Base-by-base conservation (phyloP, 2,329 filamentous ascomycete genomes). In the Phyllosticta citriasiana region DNA sequence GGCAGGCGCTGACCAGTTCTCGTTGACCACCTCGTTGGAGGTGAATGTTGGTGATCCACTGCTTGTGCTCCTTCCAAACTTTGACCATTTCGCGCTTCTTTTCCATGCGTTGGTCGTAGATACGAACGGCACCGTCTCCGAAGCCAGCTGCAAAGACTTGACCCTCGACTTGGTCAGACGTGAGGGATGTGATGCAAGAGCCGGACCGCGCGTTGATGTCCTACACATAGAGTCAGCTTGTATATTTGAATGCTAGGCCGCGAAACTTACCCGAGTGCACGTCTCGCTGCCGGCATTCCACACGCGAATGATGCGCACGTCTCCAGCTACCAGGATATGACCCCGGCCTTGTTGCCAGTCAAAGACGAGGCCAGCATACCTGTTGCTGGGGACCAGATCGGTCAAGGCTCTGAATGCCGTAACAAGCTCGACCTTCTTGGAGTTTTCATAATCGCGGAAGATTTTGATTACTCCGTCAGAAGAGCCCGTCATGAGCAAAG, bases 301-400 rank as follows among this genome's bases (percentile, higher is more conserved):
- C 35, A 97, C 90, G 40, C 92, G 84, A 67, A 99, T 97, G 35
- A 97, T 89, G 62, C 94, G 89, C 59, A 97, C 91, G 72, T 99
- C 94, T 53, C 94, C 94, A 10, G 94, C 94, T 33, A 97, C 94
- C n/a, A 99, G 82, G 7, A 96, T 87, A 63, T 91, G 89, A 7
- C 94, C 94, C 67, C 91, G 90, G n/a, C 95, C 92, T 76, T 99
- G 94, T 73, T 97, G 93, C 94, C 94, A 99, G 73, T 99, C 93
- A 71, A 97, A 95, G 26, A 97, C 93, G 76, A 99, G 88, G 24
- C 94, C 94, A 1, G 92, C 92, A 72, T 96, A 96, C 69, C 92
- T 88, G 69, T 93, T 96, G 73, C 90, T 96, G 3, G 92, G 91
- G 5, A 97, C 88, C 71, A 97, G 88, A 74, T 99, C 91, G 12